These are phyloP conservation scores for Cryphonectria radicalis DNA, from an alignment of 2,329 filamentous ascomycete species.

Conservation along the genomic window DNA sequence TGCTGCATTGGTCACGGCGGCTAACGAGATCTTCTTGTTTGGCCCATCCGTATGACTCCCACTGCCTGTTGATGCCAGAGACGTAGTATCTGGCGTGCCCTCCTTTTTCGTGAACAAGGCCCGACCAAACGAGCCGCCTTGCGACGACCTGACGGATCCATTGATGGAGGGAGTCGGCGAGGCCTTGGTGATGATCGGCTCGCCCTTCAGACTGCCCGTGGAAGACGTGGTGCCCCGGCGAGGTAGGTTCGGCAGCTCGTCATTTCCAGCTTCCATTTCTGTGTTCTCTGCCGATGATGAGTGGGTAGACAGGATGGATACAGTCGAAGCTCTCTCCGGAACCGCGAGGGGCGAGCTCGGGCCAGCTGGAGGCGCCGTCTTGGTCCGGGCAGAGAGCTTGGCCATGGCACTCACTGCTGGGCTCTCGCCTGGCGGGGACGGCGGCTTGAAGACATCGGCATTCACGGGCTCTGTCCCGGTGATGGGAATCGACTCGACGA, in stretches of 20 bases:
- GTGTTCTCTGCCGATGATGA: constrained; percentile 53
- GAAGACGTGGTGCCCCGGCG: constrained; percentile 48
- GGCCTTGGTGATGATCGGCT: constrained; percentile 37
- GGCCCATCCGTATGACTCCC: constrained; percentile 34
- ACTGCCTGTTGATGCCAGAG: constrained; percentile 42
- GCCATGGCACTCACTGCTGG: constrained; percentile 69
- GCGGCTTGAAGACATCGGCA: constrained; percentile 65
- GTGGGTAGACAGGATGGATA: constrained; percentile 54
- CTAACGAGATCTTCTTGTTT: constrained; percentile 54
- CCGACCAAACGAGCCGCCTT: constrained; percentile 43
- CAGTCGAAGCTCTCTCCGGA: constrained; percentile 42
- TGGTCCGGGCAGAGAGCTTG: constrained; percentile 66
- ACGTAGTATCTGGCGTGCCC: constrained; percentile 41
- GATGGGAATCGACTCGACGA: constrained; percentile 64
- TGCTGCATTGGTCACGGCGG: constrained; percentile 60
- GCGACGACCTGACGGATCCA: constrained; percentile 46
- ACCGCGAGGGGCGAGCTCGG: constrained; percentile 45
- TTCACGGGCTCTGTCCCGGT: constrained; percentile 70
- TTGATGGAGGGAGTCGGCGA: constrained; percentile 41
- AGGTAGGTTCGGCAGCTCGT: constrained; percentile 36
- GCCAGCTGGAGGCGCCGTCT: constrained; percentile 53
- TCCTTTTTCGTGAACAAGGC: constrained; percentile 47
- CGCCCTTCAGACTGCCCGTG: constrained; percentile 30
- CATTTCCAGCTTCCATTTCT: constrained; percentile 43
- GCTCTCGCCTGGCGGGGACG: constrained; percentile 59